These are phyloP conservation scores for Flaveria ramosissima DNA, from an alignment of 129 eudicot species.

Conservation along the genomic window DNA sequence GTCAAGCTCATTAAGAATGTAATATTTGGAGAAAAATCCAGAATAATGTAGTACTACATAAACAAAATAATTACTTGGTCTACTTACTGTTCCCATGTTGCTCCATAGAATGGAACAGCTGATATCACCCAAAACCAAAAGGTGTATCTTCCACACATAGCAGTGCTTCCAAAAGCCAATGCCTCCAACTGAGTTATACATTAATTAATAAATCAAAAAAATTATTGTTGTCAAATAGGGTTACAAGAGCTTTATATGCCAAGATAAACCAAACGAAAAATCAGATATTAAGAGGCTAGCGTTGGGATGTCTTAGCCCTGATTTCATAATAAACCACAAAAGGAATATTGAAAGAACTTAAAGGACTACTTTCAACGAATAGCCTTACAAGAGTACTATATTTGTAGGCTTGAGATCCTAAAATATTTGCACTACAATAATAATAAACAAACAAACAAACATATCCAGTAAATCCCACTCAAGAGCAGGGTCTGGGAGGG, in stretches of 20 bases:
- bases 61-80: slow-evolving; percentile 13
- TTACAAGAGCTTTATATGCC: background rate
- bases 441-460: too few species aligned
- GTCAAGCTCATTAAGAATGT: slow-evolving; percentile 1
- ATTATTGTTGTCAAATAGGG: background rate
- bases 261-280: background rate
- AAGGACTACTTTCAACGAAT: background rate
- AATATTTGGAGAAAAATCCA: slow-evolving; percentile 9
- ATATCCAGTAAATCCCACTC: too few species aligned
- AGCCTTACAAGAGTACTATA: background rate
- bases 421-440: background rate
- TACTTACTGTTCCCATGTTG: slow-evolving; percentile 98
- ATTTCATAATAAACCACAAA: background rate
- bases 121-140: slow-evolving; percentile 98
- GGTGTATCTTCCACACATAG: slow-evolving; percentile 84
- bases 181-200: slow-evolving; percentile 73
- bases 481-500: too few species aligned
- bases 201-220: background rate
- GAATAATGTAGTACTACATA: background rate
- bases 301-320: background rate
- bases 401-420: background rate
- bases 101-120: slow-evolving; percentile 91
- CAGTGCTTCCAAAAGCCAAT: slow-evolving; percentile 94
- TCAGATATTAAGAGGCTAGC: background rate
- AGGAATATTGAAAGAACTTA: background rate